Percentiles rank a stretch among this genome's conserved stretches.
These are phyloP conservation scores for Elongisporangium prolatum DNA, from an alignment of 352 stramenopile genomes.

Conservation along the genomic window DNA sequence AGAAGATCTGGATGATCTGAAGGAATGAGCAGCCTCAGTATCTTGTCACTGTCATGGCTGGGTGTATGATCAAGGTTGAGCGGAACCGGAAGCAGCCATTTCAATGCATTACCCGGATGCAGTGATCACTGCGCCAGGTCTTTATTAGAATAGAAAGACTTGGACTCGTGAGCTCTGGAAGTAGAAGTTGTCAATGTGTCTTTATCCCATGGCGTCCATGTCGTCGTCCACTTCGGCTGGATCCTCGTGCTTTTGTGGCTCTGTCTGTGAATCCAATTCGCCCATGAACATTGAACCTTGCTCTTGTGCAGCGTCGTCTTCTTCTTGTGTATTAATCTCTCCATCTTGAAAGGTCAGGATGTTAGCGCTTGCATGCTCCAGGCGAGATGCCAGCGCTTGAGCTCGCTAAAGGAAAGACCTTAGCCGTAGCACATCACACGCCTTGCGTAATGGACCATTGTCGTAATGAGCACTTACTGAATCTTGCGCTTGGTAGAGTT, in stretches of 20 bases:
- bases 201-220: background rate
- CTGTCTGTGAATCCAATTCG: slow-evolving; percentile 1
- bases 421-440: background rate
- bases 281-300: background rate
- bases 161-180: background rate
- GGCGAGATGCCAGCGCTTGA: slow-evolving; percentile 25
- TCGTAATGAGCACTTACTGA: slow-evolving; percentile 14
- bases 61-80: slow-evolving; percentile 11
- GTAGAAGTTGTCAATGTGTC: background rate
- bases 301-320: background rate
- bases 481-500: slow-evolving; percentile 53
- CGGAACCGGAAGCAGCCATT: background rate
- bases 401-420: slow-evolving; percentile 18
- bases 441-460: background rate
- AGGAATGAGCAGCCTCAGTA: slow-evolving; percentile 39
- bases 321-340: slow-evolving; percentile 9
- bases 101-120: background rate
- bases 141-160: slow-evolving; percentile 1
- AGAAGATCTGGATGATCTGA: slow-evolving; percentile 71
- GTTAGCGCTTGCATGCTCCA: slow-evolving; percentile 52
- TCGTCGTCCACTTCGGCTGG: slow-evolving; percentile 8
- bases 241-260: slow-evolving; percentile 2
- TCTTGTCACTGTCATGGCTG: slow-evolving; percentile 12
- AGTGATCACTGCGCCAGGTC: background rate
- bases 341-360: slow-evolving; percentile 41